phyloP scores from a whole-genome alignment of 345 rosid species.

The Pistacia integerrima region DNA sequence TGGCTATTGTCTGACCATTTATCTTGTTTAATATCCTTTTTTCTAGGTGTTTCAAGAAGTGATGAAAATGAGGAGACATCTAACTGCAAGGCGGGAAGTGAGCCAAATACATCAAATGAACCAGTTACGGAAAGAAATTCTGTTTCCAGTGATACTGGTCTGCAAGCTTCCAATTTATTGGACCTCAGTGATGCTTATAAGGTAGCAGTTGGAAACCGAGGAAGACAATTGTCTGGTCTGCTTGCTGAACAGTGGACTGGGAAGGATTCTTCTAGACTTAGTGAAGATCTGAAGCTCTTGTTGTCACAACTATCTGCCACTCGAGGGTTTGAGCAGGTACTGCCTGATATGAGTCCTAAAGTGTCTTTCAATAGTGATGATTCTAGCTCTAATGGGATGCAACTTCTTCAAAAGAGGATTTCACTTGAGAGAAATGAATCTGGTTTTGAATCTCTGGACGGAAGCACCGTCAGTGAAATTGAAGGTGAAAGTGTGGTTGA shows the following conservation, averaged over 20 bases:
- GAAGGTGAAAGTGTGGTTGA: constrained; percentile 83
- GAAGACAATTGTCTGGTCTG: constrained; percentile 54
- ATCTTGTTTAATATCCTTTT: background rate
- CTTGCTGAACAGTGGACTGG: constrained; percentile 66
- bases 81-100: constrained; percentile 21
- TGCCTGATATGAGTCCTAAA: constrained; percentile 64
- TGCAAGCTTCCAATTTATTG: constrained; percentile 39
- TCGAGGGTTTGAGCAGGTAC: constrained; percentile 63
- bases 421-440: constrained; percentile 93
- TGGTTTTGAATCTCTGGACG: constrained; percentile 69
- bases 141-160: constrained; percentile 37
- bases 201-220: constrained; percentile 60
- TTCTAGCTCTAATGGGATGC: constrained; percentile 49
- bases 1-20: background rate
- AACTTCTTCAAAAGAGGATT: constrained; percentile 58
- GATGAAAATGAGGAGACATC: constrained; percentile 31
- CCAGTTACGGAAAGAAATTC: constrained; percentile 39
- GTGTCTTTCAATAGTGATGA: constrained; percentile 52
- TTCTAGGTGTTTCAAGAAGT: constrained; percentile 42
- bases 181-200: constrained; percentile 90
- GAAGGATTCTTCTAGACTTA: constrained; percentile 72
- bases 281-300: constrained; percentile 70
- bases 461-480: constrained; percentile 73
- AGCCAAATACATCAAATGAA: constrained; percentile 30
- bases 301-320: constrained; percentile 73